Percentiles rank a stretch among this genome's conserved stretches.
These are phyloP conservation scores for Gastrolobium bilobum DNA, from an alignment of 306 rosid genomes.

Conservation along the genomic window DNA sequence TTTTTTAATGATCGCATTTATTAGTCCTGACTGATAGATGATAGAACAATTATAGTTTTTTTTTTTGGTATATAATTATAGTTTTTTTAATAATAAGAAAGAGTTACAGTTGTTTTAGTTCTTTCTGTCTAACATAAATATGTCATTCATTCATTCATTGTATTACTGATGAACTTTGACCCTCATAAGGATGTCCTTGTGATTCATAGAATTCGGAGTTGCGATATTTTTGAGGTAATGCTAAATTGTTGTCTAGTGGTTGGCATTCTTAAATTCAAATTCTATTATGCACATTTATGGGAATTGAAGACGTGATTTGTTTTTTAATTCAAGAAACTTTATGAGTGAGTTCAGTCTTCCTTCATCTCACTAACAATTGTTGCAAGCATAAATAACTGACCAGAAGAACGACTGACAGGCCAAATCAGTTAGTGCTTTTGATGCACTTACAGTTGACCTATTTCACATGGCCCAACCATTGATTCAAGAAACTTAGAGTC, in stretches of 20 bases:
- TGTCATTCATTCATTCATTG: not conserved
- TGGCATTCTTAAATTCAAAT: slow-evolving; percentile 3
- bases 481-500: too few relatives aligned
- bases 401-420: not conserved
- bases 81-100: not conserved
- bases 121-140: not conserved
- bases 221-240: not conserved
- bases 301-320: not conserved
- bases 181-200: not conserved
- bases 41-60: not conserved
- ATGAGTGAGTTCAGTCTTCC: not conserved
- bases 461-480: too few relatives aligned
- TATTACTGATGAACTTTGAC: not conserved
- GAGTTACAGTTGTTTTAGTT: not conserved
- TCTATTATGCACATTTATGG: not conserved
- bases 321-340: slow-evolving; percentile 19
- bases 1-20: not conserved
- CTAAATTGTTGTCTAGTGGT: not conserved
- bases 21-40: slow-evolving; percentile 3
- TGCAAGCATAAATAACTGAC: slow-evolving; percentile 17
- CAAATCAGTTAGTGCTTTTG: slow-evolving; percentile 3
- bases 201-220: not conserved
- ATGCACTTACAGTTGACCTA: too few relatives aligned
- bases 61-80: not conserved
- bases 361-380: not conserved